phyloP scores from a whole-genome alignment of 2,329 filamentous ascomycete species.

The Cladosporium sp. region DNA sequence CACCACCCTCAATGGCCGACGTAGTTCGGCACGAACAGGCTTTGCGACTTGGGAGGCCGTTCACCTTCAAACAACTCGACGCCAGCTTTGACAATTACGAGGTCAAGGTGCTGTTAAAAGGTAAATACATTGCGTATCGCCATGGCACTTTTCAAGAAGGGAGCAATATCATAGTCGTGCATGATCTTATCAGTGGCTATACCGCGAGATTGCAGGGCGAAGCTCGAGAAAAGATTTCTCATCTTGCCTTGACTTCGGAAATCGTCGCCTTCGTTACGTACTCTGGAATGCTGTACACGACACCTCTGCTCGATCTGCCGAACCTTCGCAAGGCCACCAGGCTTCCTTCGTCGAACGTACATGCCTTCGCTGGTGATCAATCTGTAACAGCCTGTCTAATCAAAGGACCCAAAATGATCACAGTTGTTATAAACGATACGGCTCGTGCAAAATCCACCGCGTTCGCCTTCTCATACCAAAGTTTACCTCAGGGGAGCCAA shows the following conservation, averaged over 20 bases:
- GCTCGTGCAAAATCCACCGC: not conserved
- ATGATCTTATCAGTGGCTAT: conserved; percentile 12
- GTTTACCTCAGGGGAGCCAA: not conserved
- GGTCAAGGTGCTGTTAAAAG: too few species aligned
- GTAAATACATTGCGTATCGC: conserved; percentile 17
- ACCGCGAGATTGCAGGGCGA: conserved; percentile 5
- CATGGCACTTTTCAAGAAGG: conserved; percentile 1
- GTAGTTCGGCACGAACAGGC: conserved; percentile 16
- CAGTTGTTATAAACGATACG: not conserved
- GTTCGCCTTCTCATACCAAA: not conserved
- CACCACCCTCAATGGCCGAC: not conserved
- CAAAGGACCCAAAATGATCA: not conserved
- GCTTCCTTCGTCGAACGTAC: not conserved
- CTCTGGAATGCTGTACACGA: conserved; percentile 15
- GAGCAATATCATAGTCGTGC: conserved; percentile 15
- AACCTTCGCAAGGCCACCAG: not conserved
- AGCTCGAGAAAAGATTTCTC: conserved; percentile 17
- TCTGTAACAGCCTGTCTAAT: not conserved
- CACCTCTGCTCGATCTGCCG: conserved; percentile 1
- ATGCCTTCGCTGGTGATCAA: not conserved
- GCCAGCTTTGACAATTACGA: too few species aligned
- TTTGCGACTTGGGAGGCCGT: conserved; percentile 16
- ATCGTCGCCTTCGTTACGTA: conserved; percentile 16
- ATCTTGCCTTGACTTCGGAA: conserved; percentile 11
- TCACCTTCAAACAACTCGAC: conserved; percentile 3